These are phyloP conservation scores for Gynostemma pentaphyllum DNA, from an alignment of 306 rosid genomes.

Conservation along the genomic window DNA sequence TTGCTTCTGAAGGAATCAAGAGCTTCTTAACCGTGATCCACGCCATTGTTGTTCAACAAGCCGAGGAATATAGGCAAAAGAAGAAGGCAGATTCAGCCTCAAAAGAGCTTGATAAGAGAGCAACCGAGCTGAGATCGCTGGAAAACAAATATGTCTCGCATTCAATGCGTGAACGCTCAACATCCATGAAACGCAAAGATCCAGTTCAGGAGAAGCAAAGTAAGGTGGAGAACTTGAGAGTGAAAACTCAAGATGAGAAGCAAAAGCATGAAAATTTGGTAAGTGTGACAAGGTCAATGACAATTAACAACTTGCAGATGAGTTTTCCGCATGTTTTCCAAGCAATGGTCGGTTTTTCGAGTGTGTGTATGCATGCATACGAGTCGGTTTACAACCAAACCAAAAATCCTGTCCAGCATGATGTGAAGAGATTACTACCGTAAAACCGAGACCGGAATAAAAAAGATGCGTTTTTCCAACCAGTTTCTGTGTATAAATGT, in stretches of 20 bases:
- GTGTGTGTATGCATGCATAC: slow-evolving; percentile 73
- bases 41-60: slow-evolving; percentile 81
- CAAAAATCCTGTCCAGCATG: slow-evolving; percentile 37
- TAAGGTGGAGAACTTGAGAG: slow-evolving; percentile 53
- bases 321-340: slow-evolving; percentile 90
- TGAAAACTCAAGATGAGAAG: slow-evolving; percentile 80
- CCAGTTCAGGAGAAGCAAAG: slow-evolving; percentile 57
- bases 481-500: not conserved
- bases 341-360: slow-evolving; percentile 87
- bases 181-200: slow-evolving; percentile 25
- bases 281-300: slow-evolving; percentile 76
- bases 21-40: slow-evolving; percentile 73
- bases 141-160: slow-evolving; percentile 70
- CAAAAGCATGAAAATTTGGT: slow-evolving; percentile 62
- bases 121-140: slow-evolving; percentile 47
- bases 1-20: slow-evolving; percentile 89
- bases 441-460: not conserved
- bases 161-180: slow-evolving; percentile 34
- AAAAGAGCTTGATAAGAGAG: slow-evolving; percentile 77
- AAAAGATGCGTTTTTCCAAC: not conserved
- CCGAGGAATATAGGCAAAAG: slow-evolving; percentile 68
- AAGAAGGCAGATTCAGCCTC: slow-evolving; percentile 58
- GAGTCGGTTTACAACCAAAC: slow-evolving; percentile 78
- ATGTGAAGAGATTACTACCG: slow-evolving; percentile 53
- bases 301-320: slow-evolving; percentile 88